These are phyloP conservation scores for Pascua guehoae DNA, from an alignment of 1,284 basidiomycete genomes.

Conservation along the genomic window DNA sequence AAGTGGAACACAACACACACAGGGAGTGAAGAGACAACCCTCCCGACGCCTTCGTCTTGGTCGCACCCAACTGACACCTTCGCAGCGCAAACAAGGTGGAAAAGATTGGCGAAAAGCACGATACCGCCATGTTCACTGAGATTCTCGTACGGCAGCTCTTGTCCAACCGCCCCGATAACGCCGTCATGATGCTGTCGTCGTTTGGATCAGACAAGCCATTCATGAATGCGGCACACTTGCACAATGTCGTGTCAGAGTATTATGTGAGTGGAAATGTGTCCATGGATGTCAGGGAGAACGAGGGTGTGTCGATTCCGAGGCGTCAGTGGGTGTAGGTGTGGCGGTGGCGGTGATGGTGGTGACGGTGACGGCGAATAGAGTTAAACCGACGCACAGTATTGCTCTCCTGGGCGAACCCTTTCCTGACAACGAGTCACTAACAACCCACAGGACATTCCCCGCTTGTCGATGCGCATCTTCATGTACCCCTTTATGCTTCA, in stretches of 20 bases:
- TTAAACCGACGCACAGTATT: too few relatives aligned
- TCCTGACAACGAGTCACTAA: too few relatives aligned
- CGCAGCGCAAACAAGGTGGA: too few relatives aligned
- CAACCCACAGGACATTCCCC: conserved; percentile 3
- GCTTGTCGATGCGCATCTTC: conserved; percentile 6
- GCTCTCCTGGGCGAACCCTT: too few relatives aligned
- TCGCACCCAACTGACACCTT: too few relatives aligned
- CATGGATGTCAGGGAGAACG: too few relatives aligned
- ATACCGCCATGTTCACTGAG: conserved; percentile 3
- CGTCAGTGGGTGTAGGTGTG: too few relatives aligned
- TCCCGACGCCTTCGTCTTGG: too few relatives aligned
- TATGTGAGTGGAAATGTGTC: neutral
- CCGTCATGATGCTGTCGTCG: conserved; percentile 5
- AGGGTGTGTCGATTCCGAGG: too few relatives aligned
- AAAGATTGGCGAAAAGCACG: neutral
- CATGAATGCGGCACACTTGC: conserved; percentile 1
- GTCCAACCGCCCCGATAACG: neutral
- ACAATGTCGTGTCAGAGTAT: conserved; percentile 2
- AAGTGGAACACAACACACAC: too few relatives aligned
- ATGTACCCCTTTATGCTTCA: conserved; percentile 9
- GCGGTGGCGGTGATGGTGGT: too few relatives aligned
- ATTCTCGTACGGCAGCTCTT: conserved; percentile 3
- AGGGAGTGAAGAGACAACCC: neutral
- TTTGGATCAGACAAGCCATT: neutral
- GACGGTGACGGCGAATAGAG: too few relatives aligned